Conservation (phyloP, 495 filamentous ascomycete species). For the Aspergillus avenaceus region DNA sequence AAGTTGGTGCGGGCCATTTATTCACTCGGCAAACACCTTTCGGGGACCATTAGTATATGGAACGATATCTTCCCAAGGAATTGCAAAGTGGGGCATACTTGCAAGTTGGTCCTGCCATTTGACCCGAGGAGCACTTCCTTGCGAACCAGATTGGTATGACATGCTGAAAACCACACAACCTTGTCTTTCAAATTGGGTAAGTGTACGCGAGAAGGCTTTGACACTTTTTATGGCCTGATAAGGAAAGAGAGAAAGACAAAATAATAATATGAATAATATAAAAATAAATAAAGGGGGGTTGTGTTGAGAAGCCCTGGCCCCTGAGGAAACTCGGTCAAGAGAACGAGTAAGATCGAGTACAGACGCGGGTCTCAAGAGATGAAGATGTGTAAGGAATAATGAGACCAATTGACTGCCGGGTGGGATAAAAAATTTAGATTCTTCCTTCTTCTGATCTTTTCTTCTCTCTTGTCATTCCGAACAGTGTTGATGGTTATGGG, state of each 20-base stretch:
- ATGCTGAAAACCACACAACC: slow-evolving; percentile 20
- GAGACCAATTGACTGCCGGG: slow-evolving; percentile 6
- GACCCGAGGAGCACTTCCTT: slow-evolving; percentile 12
- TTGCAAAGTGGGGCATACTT: slow-evolving; percentile 38
- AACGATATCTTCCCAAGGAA: slow-evolving; percentile 7
- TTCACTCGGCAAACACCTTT: slow-evolving; percentile 58
- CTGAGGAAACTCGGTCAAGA: not conserved
- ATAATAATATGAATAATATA: not conserved
- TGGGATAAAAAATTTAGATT: not conserved
- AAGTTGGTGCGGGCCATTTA: slow-evolving; percentile 55
- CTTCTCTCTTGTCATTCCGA: slow-evolving; percentile 5
- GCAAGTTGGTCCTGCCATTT: slow-evolving; percentile 52
- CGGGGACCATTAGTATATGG: slow-evolving; percentile 13
- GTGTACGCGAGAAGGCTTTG: slow-evolving; percentile 1
- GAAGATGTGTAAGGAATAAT: not conserved
- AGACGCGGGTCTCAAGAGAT: not conserved
- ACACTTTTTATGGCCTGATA: not conserved
- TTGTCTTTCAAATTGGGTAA: slow-evolving; percentile 4
- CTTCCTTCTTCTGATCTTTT: not conserved
- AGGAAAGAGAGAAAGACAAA: not conserved
- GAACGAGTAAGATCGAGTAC: not conserved
- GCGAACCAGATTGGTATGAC: slow-evolving; percentile 25
- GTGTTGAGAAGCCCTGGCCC: not conserved
- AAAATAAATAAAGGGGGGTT: too few species aligned
- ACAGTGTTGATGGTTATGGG: slow-evolving; percentile 28